A percentile compares a stretch with the other conserved stretches of the same genome.
These are phyloP conservation scores for Lactifluus subvellereus DNA, from an alignment of 768 basidiomycete species.

Conservation along the genomic window DNA sequence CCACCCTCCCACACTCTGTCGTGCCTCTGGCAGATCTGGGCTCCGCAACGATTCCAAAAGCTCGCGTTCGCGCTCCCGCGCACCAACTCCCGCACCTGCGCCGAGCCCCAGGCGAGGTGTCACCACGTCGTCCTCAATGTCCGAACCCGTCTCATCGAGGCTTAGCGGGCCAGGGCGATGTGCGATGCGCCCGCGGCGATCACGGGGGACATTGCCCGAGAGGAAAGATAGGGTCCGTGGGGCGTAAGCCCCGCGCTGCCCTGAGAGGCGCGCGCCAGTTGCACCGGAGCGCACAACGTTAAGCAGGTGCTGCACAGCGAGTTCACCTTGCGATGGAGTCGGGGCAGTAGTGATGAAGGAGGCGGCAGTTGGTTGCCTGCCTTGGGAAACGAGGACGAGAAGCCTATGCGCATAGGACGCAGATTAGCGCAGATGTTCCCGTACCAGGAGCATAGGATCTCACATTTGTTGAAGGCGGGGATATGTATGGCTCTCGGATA, in stretches of 20 bases:
- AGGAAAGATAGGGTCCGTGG: constrained; percentile 60
- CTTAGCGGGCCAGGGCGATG: constrained; percentile 31
- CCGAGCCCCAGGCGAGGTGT: constrained; percentile 19
- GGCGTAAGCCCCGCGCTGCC: constrained; percentile 24
- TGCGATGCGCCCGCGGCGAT: constrained; percentile 72
- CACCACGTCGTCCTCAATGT: constrained; percentile 22
- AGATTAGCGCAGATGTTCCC: constrained; percentile 7
- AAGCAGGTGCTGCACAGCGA: constrained; percentile 61
- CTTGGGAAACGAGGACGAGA: constrained; percentile 68
- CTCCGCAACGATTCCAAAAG: constrained; percentile 52
- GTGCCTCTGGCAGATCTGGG: constrained; percentile 23
- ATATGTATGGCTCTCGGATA: constrained; percentile 49
- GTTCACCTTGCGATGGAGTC: constrained; percentile 57
- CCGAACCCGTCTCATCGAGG: constrained; percentile 26
- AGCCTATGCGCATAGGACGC: constrained; percentile 41
- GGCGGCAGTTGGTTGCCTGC: constrained; percentile 52
- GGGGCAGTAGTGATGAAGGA: constrained; percentile 51
- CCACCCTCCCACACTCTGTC: constrained; percentile 66
- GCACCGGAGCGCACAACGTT: constrained; percentile 52
- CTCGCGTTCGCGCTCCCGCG: constrained; percentile 43
- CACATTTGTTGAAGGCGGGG: constrained; percentile 81
- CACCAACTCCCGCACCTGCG: constrained; percentile 32
- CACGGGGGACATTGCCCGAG: constrained; percentile 66
- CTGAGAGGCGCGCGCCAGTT: constrained; percentile 26
- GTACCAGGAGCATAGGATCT: constrained; percentile 17